These are phyloP conservation scores for Tetracladium marchalianum DNA, from an alignment of 495 filamentous ascomycete species.

Conservation along the genomic window DNA sequence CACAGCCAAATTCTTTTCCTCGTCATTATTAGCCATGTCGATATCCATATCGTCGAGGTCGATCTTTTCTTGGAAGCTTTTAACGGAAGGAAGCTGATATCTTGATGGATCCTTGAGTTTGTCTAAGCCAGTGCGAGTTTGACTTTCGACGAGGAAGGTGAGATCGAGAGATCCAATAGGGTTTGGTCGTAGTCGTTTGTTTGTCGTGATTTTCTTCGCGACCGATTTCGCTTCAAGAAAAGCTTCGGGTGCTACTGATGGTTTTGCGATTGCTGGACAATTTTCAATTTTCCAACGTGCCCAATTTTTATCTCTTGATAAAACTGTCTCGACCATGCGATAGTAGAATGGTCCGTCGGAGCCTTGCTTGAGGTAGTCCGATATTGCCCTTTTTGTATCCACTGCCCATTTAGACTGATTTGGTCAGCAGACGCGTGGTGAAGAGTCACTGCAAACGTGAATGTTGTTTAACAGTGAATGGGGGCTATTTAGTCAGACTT, in stretches of 20 bases:
- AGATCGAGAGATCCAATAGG: conserved; percentile 65
- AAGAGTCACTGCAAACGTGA: not conserved
- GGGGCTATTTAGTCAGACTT: conserved; percentile 24
- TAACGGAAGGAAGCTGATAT: conserved; percentile 34
- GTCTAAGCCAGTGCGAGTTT: conserved; percentile 33
- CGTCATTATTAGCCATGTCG: conserved; percentile 62
- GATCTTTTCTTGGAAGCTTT: conserved; percentile 47
- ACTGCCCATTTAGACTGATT: conserved; percentile 58
- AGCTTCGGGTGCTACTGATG: conserved; percentile 53
- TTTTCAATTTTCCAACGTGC: conserved; percentile 93
- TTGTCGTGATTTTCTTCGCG: conserved; percentile 52
- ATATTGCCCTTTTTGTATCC: conserved; percentile 62
- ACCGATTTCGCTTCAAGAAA: conserved; percentile 55
- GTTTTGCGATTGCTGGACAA: conserved; percentile 74
- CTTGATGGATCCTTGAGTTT: conserved; percentile 35
- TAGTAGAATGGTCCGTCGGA: conserved; percentile 85
- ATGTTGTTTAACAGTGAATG: not conserved
- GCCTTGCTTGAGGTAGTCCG: conserved; percentile 66
- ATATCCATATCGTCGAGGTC: conserved; percentile 69
- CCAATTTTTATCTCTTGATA: conserved; percentile 96
- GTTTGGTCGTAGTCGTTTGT: conserved; percentile 52
- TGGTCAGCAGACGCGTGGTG: conserved; percentile 11
- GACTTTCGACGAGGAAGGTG: conserved; percentile 62
- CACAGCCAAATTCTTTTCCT: conserved; percentile 54
- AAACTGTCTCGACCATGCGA: conserved; percentile 89